Percentiles rank a stretch among this genome's conserved stretches.
These are phyloP conservation scores for Ramichloridium luteum DNA, from an alignment of 2,329 filamentous ascomycete genomes.

Conservation along the genomic window DNA sequence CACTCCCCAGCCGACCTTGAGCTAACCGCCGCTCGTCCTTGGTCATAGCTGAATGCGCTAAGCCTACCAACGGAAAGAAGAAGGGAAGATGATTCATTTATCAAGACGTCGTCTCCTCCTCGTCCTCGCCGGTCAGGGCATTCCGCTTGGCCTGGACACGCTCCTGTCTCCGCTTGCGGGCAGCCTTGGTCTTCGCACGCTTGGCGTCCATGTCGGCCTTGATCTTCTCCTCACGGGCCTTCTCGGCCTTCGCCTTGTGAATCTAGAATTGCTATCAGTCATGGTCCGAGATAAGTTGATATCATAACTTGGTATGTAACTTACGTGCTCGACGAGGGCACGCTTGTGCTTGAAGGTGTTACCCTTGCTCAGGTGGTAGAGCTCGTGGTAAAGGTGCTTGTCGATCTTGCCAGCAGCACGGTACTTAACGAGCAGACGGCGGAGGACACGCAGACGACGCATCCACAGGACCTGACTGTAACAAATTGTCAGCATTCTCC, in stretches of 20 bases:
- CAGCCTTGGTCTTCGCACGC: conserved; percentile 99
- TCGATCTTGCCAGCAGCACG: conserved; percentile 99
- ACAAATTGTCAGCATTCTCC: conserved; percentile 21
- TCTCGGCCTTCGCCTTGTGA: conserved; percentile 99
- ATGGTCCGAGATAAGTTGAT: no score
- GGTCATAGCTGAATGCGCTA: no score
- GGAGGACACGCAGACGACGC: conserved; percentile 98
- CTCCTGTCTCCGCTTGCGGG: conserved; percentile 95
- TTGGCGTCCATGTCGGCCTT: conserved; percentile 99
- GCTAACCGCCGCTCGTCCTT: conserved; percentile 14
- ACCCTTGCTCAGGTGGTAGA: conserved; percentile 99
- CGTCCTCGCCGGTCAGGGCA: conserved; percentile 63
- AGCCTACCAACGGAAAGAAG: no score
- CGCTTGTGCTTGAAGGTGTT: conserved; percentile 99
- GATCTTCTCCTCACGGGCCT: conserved; percentile 85
- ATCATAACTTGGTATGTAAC: conserved; percentile 41
- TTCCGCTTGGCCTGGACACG: conserved; percentile 82
- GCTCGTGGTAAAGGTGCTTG: conserved; percentile 99
- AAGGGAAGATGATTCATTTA: conserved; percentile 1
- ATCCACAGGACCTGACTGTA: conserved; percentile 95
- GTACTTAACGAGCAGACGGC: conserved; percentile 98
- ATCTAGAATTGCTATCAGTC: conserved; percentile 48
- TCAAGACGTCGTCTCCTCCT: conserved; percentile 25
- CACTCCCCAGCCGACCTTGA: conserved; percentile 14
- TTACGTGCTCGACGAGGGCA: conserved; percentile 98